Evolutionary conservation across 805 yeast genomes (phyloP).

Genomic region (Candida insectorum): DNA sequence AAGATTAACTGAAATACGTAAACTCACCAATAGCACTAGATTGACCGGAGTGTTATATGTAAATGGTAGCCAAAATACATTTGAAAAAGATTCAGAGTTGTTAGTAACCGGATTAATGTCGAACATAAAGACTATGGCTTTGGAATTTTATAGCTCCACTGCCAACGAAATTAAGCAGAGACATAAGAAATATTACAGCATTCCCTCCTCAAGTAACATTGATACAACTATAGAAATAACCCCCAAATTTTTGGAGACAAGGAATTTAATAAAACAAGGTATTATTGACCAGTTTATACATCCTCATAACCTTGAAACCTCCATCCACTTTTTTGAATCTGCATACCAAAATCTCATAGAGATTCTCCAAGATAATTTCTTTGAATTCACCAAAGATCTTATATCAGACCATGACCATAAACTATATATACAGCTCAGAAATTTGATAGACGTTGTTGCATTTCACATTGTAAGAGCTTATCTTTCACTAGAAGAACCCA

Average conservation of each 20-base stretch:
- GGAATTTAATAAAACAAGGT: conserved; percentile 36
- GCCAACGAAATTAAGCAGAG: conserved; percentile 33
- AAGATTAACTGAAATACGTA: conserved; percentile 23
- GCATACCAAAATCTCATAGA: conserved; percentile 31
- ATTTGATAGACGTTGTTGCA: conserved; percentile 56
- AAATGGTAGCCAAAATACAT: conserved; percentile 8
- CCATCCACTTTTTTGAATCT: conserved; percentile 26
- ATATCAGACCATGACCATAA: conserved; percentile 26
- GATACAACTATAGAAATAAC: conserved; percentile 28
- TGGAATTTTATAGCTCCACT: conserved; percentile 30
- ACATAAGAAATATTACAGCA: conserved; percentile 32
- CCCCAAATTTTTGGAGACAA: conserved; percentile 35
- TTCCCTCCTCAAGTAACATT: conserved; percentile 23
- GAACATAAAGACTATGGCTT: conserved; percentile 24
- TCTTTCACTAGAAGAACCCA: conserved; percentile 55
- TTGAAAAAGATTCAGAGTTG: conserved; percentile 28
- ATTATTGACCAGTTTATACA: conserved; percentile 28
- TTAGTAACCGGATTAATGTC: conserved; percentile 28
- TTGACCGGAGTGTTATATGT: conserved; percentile 28
- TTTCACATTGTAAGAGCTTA: conserved; percentile 61
- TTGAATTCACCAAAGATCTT: conserved; percentile 9
- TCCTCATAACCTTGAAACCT: conserved; percentile 31
- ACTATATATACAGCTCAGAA: conserved; percentile 34
- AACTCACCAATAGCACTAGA: conserved; percentile 26
- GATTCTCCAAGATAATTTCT: conserved; percentile 14